Evolutionary conservation across 2,329 filamentous ascomycete genomes (phyloP), one percentile per base, ranked within the genome.

Genomic region (Coniochaeta ligniaria): DNA sequence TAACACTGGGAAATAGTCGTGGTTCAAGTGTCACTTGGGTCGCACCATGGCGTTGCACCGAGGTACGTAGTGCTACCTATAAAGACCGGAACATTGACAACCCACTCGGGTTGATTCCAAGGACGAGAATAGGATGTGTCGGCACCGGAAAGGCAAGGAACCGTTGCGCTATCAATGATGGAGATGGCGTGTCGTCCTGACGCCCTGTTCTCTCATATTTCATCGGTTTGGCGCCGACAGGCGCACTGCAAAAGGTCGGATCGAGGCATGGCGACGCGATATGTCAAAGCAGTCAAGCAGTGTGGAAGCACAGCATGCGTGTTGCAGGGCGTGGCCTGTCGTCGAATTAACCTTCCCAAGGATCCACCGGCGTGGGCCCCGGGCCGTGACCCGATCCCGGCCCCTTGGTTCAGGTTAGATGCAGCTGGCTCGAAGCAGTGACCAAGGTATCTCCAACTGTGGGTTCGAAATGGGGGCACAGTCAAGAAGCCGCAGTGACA

Each of bases 301-400:
- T 35, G 54, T 35, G 35, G 54, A 36, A 56, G 35, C 54, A 56
- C 54, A 56, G n/a, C 54, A 56, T 24, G n/a, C n/a, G 6, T 35
- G 22, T 38, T 24, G n/a, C 17, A 38, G 38, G 31, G 54, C 54
- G 54, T 36, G 54, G 54, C 31, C 14, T 56, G 54, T 56, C 54
- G 54, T 56, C 54, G 54, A 56, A 56, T 56, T 56, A 56, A 56
- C 54, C 54, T 56, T 38, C 31, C 31, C n/a, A 11, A 17, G 31
- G 54, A 36, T 56, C 47, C 47, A 52, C 47, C 47, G 54, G 22
- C 54, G 54, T 36, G 31, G 54, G 54, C 47, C 47, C 47, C 47
- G 47, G 26, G 47, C 47, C 47, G 47, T 52, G 22, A n/a, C 24
- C 47, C 47, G 54, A 38, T 56, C 54, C 54, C 28, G 54, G 28